Conservation (phyloP, 805 yeast species). For the Yarrowia divulgata region DNA sequence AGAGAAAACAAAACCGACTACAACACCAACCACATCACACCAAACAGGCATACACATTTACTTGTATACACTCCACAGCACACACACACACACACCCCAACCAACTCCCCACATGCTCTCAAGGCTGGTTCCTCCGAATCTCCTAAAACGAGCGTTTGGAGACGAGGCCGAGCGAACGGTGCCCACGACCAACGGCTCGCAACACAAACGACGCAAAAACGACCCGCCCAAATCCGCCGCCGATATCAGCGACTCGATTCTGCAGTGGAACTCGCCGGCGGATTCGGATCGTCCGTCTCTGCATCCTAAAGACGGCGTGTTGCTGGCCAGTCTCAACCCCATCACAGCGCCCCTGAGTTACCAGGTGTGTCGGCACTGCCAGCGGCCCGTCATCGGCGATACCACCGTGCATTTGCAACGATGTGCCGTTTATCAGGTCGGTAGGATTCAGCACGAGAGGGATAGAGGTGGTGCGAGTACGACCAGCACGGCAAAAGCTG, state of each 20-base stretch:
- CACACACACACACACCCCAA: neutral
- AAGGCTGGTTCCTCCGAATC: slow-evolving; percentile 9
- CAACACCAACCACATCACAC: too few relatives aligned
- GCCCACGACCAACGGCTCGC: neutral
- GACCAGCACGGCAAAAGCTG: neutral
- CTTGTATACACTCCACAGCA: neutral
- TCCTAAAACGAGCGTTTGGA: slow-evolving; percentile 25
- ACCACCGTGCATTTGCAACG: slow-evolving; percentile 11
- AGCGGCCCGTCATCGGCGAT: slow-evolving; percentile 46
- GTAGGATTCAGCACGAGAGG: neutral
- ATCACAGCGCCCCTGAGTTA: slow-evolving; percentile 46
- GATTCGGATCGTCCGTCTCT: slow-evolving; percentile 40
- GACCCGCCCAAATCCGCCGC: neutral
- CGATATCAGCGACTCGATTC: slow-evolving; percentile 27
- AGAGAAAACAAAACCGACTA: too few relatives aligned
- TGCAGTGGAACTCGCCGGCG: slow-evolving; percentile 1
- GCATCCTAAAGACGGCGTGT: slow-evolving; percentile 17
- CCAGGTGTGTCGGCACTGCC: slow-evolving; percentile 47
- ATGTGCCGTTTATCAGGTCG: slow-evolving; percentile 21
- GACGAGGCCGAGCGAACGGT: slow-evolving; percentile 2
- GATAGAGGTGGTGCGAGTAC: neutral
- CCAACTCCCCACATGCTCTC: slow-evolving; percentile 12
- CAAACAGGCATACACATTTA: neutral
- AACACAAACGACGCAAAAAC: neutral
- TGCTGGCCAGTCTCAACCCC: slow-evolving; percentile 42